Evolutionary conservation across 805 yeast genomes (phyloP), one percentile per base, ranked within the genome.

Genomic region (Cyberlindnera maclurae): DNA sequence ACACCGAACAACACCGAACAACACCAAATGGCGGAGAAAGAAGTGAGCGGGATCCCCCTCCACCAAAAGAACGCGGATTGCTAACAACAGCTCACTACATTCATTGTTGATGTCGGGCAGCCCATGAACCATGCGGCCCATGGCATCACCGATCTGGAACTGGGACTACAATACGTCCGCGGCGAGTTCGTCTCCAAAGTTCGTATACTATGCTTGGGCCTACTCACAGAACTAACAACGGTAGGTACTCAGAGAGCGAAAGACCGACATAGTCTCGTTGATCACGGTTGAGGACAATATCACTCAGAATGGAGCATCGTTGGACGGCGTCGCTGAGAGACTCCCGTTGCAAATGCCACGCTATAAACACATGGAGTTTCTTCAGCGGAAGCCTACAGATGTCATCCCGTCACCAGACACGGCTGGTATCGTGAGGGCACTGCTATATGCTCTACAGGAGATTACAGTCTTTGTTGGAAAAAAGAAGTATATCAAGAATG

Each of bases 31-130:
- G 62, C 64, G 3, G 62, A 55, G 24, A 60, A 67, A 49, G 71
- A 66, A 38, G 59, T 60, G 29, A 12, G 50, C 26, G 16, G 15
- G 12, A 4, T 12, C 20, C 16, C 16, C 17, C 8, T 12, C 5
- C 22, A 15, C 24, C 12, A 20, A 22, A 13, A n/a, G 7, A n/a
- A 8, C 12, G 12, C 7, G 18, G 13, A 15, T n/a, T 15, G 34
- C 39, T 37, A 28, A 35, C 35, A 17, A 3, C 12, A 62, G 64
- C 51, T 59, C 26, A 71, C 77, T 0, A 58, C 63, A 2, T 75
- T 70, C 45, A 62, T 77, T 9, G 64, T 75, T 12, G 85, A 79
- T 51, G 58, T 69, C 12, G 66, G 73, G 10, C 61, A 64, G 28
- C 48, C 62, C 13, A 59, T 70, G 75, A 58, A 58, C 36, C 37